Evolutionary conservation across 495 filamentous ascomycete species (phyloP).

Genomic region (Xylaria cubensis): DNA sequence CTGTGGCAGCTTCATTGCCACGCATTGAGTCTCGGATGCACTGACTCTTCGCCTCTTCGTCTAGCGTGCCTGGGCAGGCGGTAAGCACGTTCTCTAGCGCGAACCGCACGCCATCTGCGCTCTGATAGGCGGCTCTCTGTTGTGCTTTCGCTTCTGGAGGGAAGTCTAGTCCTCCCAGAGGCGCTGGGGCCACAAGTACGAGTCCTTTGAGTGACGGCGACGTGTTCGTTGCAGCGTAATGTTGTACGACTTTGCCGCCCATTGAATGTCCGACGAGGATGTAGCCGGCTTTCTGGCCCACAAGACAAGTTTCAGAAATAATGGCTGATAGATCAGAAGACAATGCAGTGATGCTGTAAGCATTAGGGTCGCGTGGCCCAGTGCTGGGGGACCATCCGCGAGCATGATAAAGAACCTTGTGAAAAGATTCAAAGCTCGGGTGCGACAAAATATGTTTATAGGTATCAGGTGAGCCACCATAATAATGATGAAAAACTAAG

Average conservation of each 20-base stretch:
- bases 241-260: conserved; percentile 20
- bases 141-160: neutral
- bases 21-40: conserved; percentile 15
- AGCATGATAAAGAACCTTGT: conserved; percentile 16
- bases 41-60: neutral
- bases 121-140: conserved; percentile 12
- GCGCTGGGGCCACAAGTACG: conserved; percentile 10
- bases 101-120: neutral
- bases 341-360: conserved; percentile 14
- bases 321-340: conserved; percentile 14
- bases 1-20: conserved; percentile 12
- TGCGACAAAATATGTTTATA: conserved; percentile 6
- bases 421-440: neutral
- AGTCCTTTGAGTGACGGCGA: conserved; percentile 4
- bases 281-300: neutral
- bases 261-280: conserved; percentile 15
- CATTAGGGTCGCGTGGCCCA: neutral
- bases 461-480: conserved; percentile 11
- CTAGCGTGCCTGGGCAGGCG: neutral
- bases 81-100: conserved; percentile 12
- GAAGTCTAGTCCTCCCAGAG: neutral
- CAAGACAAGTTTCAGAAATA: conserved; percentile 1
- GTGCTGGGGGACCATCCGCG: conserved; percentile 21
- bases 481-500: conserved; percentile 9
- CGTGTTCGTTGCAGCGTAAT: conserved; percentile 1